Evolutionary conservation across 495 filamentous ascomycete genomes (phyloP), one percentile per base, ranked within the genome.

Genomic region (Penicillium soppii): DNA sequence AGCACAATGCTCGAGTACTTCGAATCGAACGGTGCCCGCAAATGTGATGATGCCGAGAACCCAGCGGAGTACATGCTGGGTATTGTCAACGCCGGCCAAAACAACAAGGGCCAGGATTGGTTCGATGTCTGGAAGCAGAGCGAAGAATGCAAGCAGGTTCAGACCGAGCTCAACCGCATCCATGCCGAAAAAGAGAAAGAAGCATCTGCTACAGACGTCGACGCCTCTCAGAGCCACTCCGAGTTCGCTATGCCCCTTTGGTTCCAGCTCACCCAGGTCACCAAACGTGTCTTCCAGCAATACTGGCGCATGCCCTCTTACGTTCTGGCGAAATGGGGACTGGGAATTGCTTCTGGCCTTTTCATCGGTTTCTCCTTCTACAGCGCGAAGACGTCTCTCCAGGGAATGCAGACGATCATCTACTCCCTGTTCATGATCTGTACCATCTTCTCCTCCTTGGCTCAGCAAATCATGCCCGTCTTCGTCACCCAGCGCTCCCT

Each of bases 41-140:
- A 78, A 39, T 94, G 90, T 67, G 84, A 81, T 2, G 60, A 74
- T 6, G 80, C 82, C 21, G 88, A 87, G 16, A 96, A 78, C 33
- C 90, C 90, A 3, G 91, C 91, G 12, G 92, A 96, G 66, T 95
- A 86, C 84, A 95, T 96, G 87, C 71, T 96, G 15, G 88, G 91
- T 48, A 82, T 89, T 47, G 90, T 90, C 13, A 65, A 66, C 50
- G 53, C 54, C 3, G 57, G 54, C 5, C 36, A 22, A 6, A 67
- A 67, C 35, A 9, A 33, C 6, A 30, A 61, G n/a, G 57, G 62
- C 8, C 74, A 83, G 49, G 86, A 92, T 61, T 96, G 91, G 91
- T 78, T 79, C 56, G 59, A 86, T 43, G 70, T 83, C 3, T 96
- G 91, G 91, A 82, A 82, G 33, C 70, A 84, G 25, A 88, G 83